Evolutionary conservation across 176 grass and related monocot genomes (phyloP).

Genomic region (Avena sativa): DNA sequence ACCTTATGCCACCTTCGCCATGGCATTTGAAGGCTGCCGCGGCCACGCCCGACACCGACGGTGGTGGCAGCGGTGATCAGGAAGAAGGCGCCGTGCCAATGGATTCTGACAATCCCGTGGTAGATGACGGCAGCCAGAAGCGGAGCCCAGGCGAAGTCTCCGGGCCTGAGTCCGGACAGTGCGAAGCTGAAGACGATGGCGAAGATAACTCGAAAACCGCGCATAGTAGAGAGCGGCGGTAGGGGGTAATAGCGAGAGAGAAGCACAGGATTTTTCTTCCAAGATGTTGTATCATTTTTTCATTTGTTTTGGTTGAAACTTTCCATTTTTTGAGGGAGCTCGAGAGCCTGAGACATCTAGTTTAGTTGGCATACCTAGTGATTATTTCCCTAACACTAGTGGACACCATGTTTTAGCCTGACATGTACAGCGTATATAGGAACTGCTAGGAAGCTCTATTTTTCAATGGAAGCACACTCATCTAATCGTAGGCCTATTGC

Average conservation of each 20-base stretch:
- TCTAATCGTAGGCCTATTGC: not conserved
- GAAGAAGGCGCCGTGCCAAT: slow-evolving; percentile 88
- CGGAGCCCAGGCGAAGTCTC: slow-evolving; percentile 76
- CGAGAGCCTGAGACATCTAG: not conserved
- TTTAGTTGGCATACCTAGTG: not conserved
- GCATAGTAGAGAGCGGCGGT: slow-evolving; percentile 33
- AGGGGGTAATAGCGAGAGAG: not conserved
- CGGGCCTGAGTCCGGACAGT: slow-evolving; percentile 66
- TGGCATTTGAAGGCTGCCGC: slow-evolving; percentile 53
- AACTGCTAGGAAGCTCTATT: not conserved
- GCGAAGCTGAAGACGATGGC: slow-evolving; percentile 62
- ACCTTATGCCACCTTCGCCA: slow-evolving; percentile 12
- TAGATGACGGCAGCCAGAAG: slow-evolving; percentile 64
- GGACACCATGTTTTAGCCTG: not conserved
- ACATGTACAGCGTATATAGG: slow-evolving; percentile 1
- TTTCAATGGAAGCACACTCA: not conserved
- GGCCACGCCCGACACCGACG: slow-evolving; percentile 73
- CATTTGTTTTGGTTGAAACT: not conserved
- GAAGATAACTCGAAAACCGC: slow-evolving; percentile 50
- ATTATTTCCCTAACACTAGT: not conserved
- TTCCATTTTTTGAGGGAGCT: not conserved
- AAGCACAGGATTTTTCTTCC: not conserved
- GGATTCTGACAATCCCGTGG: slow-evolving; percentile 68
- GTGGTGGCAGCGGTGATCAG: slow-evolving; percentile 70
- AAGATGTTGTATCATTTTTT: slow-evolving; percentile 2